A percentile compares a stretch with the other conserved stretches of the same genome.
Evolutionary conservation across 805 yeast genomes (phyloP).

Genomic region (Cyberlindnera nakhonratchasimensis): DNA sequence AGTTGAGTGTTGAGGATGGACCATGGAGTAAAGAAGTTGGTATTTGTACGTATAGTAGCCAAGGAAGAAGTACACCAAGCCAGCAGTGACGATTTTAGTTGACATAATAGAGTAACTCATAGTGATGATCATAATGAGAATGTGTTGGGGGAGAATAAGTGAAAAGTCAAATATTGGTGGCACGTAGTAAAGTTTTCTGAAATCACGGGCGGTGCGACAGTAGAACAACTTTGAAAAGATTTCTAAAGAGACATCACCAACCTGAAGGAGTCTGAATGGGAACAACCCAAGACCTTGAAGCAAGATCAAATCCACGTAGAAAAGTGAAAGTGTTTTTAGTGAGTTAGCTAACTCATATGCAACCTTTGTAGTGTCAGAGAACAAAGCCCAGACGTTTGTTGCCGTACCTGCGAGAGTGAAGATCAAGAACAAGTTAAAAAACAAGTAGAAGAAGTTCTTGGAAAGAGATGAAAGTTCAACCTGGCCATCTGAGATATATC

Average conservation of each 20-base stretch:
- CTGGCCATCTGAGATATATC: conserved; percentile 87
- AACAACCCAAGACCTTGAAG: conserved; percentile 85
- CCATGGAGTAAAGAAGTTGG: conserved; percentile 84
- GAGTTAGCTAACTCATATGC: conserved; percentile 86
- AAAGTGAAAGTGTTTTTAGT: conserved; percentile 71
- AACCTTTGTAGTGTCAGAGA: conserved; percentile 86
- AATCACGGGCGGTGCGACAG: conserved; percentile 82
- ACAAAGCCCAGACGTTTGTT: conserved; percentile 68
- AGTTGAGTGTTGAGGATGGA: conserved; percentile 94
- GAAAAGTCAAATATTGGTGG: conserved; percentile 96
- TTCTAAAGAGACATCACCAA: conserved; percentile 73
- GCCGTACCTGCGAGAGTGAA: conserved; percentile 95
- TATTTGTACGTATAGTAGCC: conserved; percentile 91
- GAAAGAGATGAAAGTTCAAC: conserved; percentile 89
- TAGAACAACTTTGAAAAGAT: conserved; percentile 53
- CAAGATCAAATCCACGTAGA: conserved; percentile 84
- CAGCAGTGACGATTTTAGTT: conserved; percentile 82
- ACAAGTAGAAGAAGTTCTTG: conserved; percentile 90
- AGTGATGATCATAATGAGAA: conserved; percentile 79
- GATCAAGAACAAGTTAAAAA: conserved; percentile 88
- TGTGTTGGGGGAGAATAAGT: conserved; percentile 84
- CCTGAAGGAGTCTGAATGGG: conserved; percentile 76
- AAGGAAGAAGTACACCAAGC: conserved; percentile 75
- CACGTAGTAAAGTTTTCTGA: conserved; percentile 58
- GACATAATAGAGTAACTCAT: conserved; percentile 87